phyloP scores from a whole-genome alignment of 495 filamentous ascomycete species.

The Melanomma pulvis-pyrius region DNA sequence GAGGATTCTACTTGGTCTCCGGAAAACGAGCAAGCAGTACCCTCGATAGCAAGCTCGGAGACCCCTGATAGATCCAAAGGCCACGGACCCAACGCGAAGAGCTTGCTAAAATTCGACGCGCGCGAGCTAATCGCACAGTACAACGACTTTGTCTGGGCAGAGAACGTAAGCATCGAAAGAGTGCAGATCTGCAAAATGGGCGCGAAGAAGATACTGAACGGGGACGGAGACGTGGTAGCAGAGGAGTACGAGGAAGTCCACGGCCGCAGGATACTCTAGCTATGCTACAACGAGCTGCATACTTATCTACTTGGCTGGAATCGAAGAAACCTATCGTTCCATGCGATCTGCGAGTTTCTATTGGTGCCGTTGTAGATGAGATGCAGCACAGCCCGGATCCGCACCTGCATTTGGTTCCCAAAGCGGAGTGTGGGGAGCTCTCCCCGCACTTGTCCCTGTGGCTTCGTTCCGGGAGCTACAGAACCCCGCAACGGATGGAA shows the following conservation, averaged over 20 bases:
- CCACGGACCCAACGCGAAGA: conserved; percentile 39
- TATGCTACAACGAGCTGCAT: no score
- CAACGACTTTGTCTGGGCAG: conserved; percentile 43
- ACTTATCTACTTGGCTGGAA: no score
- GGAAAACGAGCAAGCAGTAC: background rate
- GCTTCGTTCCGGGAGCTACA: background rate
- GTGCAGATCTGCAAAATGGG: conserved; percentile 50
- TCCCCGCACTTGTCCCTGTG: conserved; percentile 9
- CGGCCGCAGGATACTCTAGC: background rate
- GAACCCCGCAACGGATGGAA: conserved; percentile 2
- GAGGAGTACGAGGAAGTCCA: conserved; percentile 43
- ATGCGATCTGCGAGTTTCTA: background rate
- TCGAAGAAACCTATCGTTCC: no score
- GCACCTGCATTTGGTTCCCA: background rate
- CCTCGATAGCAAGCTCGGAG: background rate
- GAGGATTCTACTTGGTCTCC: background rate
- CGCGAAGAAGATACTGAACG: conserved; percentile 45
- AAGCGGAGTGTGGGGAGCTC: background rate
- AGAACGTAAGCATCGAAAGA: conserved; percentile 43
- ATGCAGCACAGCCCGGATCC: conserved; percentile 1
- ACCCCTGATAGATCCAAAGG: conserved; percentile 31
- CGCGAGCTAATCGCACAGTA: conserved; percentile 42
- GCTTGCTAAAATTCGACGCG: conserved; percentile 44
- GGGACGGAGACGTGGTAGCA: conserved; percentile 38
- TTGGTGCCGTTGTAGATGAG: background rate